Evolutionary conservation across 331 rosid species (phyloP), one percentile per base, ranked within the genome.

Genomic region (Quercus tomentella): DNA sequence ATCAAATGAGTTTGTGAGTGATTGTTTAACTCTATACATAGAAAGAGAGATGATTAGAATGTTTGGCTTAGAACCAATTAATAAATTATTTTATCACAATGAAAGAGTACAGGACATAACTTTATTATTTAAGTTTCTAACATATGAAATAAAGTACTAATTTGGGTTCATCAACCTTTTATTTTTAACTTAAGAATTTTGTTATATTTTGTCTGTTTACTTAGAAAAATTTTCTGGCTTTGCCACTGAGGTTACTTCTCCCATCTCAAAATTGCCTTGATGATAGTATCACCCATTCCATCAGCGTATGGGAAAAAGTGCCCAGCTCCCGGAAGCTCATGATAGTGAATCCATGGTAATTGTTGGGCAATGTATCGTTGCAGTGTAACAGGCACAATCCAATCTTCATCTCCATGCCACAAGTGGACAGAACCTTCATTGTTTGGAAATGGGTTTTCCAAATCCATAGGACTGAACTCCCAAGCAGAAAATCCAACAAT

Each of bases 331-430:
- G 89, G 83, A 57, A 92, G 78, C 80, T 94, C 98, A 45, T 91
- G 97, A 80, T 94, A 94, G 26, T 66, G 88, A 82, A 94, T 87
- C 97, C 98, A 94, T 21, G 97, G 95, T 80, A 94, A 92, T 3
- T 74, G 84, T 67, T 87, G 85, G 1, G 81, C 89, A 69, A 92
- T 91, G 85, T 86, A 82, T 20, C 91, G 89, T 63, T 92, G 92
- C 56, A 86, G 35, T 18, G 76, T 70, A 75, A 82, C 90, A 7
- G 92, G 92, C 67, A 88, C 97, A 25, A 92, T 4, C 67, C 51
- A 0, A 85, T 94, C 97, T 0, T 94, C 89, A 18, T 85, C 92
- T 63, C 98, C 97, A 1, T 94, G 98, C 97, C 97, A 94, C 76
- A 94, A 10, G 84, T 94, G 97, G 33, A 92, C 91, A 3, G 91